A percentile compares a stretch with the other conserved stretches of the same genome.
Conservation (phyloP, 169 alveolate species). For the Blepharisma undulans region DNA sequence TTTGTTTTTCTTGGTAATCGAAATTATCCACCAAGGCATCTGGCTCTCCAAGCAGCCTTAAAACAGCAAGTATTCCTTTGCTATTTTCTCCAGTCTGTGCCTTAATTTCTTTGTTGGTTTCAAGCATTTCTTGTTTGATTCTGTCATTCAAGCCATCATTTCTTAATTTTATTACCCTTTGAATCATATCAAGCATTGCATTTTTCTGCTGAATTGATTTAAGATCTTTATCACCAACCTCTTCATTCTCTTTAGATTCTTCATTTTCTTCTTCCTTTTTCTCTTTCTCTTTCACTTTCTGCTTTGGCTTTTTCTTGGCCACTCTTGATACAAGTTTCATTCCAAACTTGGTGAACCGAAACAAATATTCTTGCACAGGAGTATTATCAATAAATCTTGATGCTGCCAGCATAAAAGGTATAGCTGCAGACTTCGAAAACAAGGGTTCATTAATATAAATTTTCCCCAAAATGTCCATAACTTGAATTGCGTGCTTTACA, state of each 20-base stretch:
- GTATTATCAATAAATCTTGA: conserved; percentile 53
- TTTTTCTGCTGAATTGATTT: conserved; percentile 55
- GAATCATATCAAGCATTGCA: conserved; percentile 55
- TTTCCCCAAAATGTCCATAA: conserved; percentile 80
- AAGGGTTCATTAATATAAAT: conserved; percentile 66
- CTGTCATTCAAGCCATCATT: conserved; percentile 54
- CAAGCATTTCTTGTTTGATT: conserved; percentile 56
- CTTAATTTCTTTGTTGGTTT: conserved; percentile 56
- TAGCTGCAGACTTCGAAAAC: conserved; percentile 62
- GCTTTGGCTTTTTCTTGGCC: conserved; percentile 15
- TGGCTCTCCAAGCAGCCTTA: conserved; percentile 70
- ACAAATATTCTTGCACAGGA: conserved; percentile 61
- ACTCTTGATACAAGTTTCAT: conserved; percentile 22
- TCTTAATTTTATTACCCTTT: conserved; percentile 52
- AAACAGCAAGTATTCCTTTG: conserved; percentile 59
- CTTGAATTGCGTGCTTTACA: conserved; percentile 70
- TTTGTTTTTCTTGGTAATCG: conserved; percentile 52
- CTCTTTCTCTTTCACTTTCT: neutral
- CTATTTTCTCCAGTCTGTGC: conserved; percentile 45
- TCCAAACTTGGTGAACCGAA: conserved; percentile 55
- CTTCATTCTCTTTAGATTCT: conserved; percentile 41
- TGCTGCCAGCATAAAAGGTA: conserved; percentile 58
- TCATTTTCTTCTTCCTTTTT: conserved; percentile 41
- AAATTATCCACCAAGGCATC: conserved; percentile 47
- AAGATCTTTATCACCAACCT: conserved; percentile 41